These are phyloP conservation scores for Nicotiana noctiflora DNA, from an alignment of 257 asterid genomes.

Conservation along the genomic window DNA sequence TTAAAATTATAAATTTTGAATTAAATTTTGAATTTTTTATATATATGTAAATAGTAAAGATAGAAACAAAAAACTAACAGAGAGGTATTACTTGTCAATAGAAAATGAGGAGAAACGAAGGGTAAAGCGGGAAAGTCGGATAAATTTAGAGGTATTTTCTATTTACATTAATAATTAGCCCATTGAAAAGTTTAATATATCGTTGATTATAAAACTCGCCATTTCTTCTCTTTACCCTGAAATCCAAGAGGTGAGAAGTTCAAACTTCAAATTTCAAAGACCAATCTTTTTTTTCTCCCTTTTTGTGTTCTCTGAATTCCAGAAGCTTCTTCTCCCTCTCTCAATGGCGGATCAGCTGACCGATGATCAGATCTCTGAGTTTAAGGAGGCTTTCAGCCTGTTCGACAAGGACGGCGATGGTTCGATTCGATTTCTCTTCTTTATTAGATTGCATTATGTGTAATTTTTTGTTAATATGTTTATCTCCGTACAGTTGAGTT, in stretches of 20 bases:
- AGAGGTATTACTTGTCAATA: not conserved
- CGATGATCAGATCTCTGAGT: constrained; percentile 19
- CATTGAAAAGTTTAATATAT: not conserved
- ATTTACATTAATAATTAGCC: not conserved
- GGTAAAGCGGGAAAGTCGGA: constrained; percentile 16
- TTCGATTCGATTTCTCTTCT: not conserved
- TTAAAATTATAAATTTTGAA: no score
- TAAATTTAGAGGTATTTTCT: not conserved
- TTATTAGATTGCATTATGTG: not conserved
- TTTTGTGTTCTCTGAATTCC: not conserved
- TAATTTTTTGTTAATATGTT: not conserved
- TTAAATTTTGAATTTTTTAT: no score
- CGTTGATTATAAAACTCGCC: not conserved
- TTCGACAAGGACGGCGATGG: constrained; percentile 20
- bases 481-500: not conserved
- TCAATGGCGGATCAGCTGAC: constrained; percentile 14
- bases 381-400: constrained; percentile 16
- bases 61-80: no score
- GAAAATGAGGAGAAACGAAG: not conserved
- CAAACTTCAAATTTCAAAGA: not conserved
- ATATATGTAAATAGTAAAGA: no score
- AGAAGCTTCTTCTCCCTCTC: not conserved
- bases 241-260: not conserved
- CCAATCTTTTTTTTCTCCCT: not conserved
- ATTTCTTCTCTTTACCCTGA: not conserved